Base-by-base conservation (phyloP, 2,329 filamentous ascomycete species). In the Fusarium sacchari region DNA sequence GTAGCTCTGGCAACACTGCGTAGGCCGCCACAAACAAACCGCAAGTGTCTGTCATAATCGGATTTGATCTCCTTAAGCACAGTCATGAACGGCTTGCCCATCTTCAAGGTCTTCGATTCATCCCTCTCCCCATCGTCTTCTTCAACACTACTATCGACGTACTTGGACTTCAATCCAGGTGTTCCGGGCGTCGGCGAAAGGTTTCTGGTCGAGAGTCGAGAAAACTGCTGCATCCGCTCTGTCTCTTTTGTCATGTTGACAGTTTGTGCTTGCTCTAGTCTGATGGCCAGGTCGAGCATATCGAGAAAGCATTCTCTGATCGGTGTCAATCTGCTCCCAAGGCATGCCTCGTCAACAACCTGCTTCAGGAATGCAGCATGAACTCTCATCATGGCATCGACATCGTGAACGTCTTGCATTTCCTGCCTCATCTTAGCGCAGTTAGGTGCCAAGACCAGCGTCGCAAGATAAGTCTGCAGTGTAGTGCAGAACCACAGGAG, bases 401-500 rank as follows among this genome's bases (percentile, higher is more conserved):
- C 90, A 74, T 96, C 94, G 32, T 88, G 86, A 0, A 94, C 90
- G 11, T 84, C 82, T 20, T 83, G 81, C 58, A 98, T 86, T 1
- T 87, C 84, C 6, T 81, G 79, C 11, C 84, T 83, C 84, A 98
- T 88, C 36, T 85, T 84, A 5, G 81, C 78, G 5, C 87, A 88
- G 28, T 90, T 86, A 0, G 90, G 88, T 1, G 87, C 88, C 2
- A 97, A 86, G 3, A 95, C 93, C 5, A 94, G 87, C 22, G 90
- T 92, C 7, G 91, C 91, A 9, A 97, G 83, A 78, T 97, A 96
- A 14, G 91, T 91, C 76, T 94, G 92, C 4, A 97, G 77, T 0
- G 88, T 90, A 71, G 91, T 92, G 72, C 89, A 89, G 81, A 97
- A 96, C 92, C 94, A 96, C 17, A 95, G 83, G 7, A 97, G 85